Evolutionary conservation across 305 asterid species (phyloP).

Genomic region (Fraxinus albicans): DNA sequence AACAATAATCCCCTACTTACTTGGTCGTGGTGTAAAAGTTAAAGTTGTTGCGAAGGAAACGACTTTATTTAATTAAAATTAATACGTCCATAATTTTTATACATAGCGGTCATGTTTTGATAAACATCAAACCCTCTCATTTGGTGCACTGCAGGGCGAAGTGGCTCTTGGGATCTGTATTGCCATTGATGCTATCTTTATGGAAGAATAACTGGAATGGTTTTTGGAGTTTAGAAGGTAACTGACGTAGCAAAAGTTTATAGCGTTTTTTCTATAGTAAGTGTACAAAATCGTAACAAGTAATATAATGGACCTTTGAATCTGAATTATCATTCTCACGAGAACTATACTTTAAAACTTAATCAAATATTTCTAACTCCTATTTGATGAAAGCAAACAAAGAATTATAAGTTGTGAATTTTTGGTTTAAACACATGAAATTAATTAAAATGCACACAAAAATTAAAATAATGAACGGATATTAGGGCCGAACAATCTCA

Average conservation of each 20-base stretch:
- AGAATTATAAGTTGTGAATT: too few relatives aligned
- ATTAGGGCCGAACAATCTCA: too few relatives aligned
- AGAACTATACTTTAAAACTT: too few relatives aligned
- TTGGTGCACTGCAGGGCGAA: conserved; percentile 49
- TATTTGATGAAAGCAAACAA: too few relatives aligned
- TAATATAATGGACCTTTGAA: too few relatives aligned
- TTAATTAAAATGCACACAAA: too few relatives aligned
- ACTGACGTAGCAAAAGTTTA: neutral
- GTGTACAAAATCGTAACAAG: too few relatives aligned
- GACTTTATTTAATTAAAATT: neutral
- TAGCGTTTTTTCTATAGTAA: too few relatives aligned
- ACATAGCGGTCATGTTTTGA: neutral
- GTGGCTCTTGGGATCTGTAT: conserved; percentile 56
- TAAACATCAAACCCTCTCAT: neutral
- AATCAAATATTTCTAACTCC: too few relatives aligned
- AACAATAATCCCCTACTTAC: neutral
- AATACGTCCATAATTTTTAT: neutral
- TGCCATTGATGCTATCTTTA: conserved; percentile 50
- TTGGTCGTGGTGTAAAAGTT: neutral
- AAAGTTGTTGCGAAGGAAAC: neutral
- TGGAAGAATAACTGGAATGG: conserved; percentile 55
- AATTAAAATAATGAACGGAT: too few relatives aligned
- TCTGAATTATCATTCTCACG: too few relatives aligned
- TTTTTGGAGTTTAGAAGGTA: conserved; percentile 57
- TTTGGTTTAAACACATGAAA: too few relatives aligned